These are phyloP conservation scores for Trichosporon sp. DNA, from an alignment of 1,284 basidiomycete genomes.

Conservation along the genomic window DNA sequence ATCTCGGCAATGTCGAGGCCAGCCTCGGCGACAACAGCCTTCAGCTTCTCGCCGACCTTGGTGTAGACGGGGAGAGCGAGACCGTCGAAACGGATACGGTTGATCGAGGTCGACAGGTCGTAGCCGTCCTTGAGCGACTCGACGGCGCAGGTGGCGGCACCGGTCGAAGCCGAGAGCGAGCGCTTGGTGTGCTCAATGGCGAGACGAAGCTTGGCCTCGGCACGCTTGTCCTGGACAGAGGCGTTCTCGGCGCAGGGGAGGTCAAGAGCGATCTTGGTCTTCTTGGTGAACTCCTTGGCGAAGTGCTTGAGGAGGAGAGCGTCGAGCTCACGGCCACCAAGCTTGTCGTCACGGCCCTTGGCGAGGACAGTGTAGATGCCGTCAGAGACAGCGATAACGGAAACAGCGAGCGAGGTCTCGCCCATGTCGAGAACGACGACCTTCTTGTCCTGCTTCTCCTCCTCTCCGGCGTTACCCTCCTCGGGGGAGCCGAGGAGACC, in stretches of 20 bases:
- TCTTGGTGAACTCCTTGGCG: conserved; percentile 95
- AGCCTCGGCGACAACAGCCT: conserved; percentile 65
- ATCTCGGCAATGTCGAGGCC: conserved; percentile 75
- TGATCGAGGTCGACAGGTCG: conserved; percentile 91
- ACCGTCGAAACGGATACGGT: conserved; percentile 91
- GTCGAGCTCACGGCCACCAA: conserved; percentile 62
- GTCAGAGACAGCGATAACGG: conserved; percentile 61
- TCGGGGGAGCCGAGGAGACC: conserved; percentile 55
- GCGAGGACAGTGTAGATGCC: conserved; percentile 62
- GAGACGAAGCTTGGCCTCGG: conserved; percentile 88
- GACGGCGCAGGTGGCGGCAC: conserved; percentile 83
- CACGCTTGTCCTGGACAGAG: conserved; percentile 71
- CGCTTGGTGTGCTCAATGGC: conserved; percentile 95
- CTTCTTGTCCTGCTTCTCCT: conserved; percentile 61
- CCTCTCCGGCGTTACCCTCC: conserved; percentile 57
- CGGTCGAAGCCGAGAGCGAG: conserved; percentile 82
- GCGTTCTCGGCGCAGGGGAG: conserved; percentile 63
- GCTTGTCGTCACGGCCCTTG: conserved; percentile 59
- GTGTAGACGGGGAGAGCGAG: conserved; percentile 75
- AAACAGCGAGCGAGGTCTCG: conserved; percentile 61
- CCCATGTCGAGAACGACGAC: conserved; percentile 64
- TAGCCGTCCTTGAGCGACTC: conserved; percentile 93
- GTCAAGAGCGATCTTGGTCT: conserved; percentile 78
- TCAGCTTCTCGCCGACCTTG: conserved; percentile 67
- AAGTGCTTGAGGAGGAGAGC: conserved; percentile 80